These are phyloP conservation scores for Epichloe sp. DNA, from an alignment of 2,329 filamentous ascomycete genomes.

Conservation along the genomic window DNA sequence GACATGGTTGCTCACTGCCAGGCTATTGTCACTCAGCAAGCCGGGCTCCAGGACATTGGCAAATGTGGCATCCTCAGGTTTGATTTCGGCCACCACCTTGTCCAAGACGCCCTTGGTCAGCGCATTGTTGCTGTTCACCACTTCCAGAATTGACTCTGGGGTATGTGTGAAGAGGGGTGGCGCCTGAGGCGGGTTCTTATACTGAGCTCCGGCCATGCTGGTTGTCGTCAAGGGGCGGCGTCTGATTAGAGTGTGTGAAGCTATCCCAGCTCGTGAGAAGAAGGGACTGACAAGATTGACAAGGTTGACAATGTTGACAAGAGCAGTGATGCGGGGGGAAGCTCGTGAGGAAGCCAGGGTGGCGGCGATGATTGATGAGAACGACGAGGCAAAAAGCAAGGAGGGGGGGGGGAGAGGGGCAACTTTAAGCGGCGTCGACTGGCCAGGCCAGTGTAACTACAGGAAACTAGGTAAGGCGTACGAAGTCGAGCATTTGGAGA, in stretches of 20 bases:
- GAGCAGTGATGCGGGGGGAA: conserved; percentile 40
- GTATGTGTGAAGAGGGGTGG: conserved; percentile 69
- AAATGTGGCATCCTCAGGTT: conserved; percentile 38
- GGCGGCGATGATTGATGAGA: conserved; percentile 45
- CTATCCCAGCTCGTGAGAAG: conserved; percentile 17
- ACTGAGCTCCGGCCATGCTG: conserved; percentile 53
- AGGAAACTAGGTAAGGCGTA: background rate
- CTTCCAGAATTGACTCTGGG: conserved; percentile 51
- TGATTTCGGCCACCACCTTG: conserved; percentile 50
- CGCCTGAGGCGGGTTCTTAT: conserved; percentile 61
- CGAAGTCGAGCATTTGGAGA: background rate
- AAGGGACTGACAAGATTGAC: conserved; percentile 40
- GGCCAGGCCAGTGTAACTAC: conserved; percentile 12
- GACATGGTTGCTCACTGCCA: conserved; percentile 48
- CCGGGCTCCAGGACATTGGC: conserved; percentile 50
- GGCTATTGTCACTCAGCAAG: conserved; percentile 56
- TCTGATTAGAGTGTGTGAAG: conserved; percentile 5
- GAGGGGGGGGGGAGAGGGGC: conserved; percentile 14
- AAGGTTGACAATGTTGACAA: conserved; percentile 26
- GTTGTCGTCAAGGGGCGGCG: conserved; percentile 31
- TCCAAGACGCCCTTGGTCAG: conserved; percentile 51
- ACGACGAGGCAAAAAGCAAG: conserved; percentile 38
- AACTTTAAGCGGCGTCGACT: conserved; percentile 13
- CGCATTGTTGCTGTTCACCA: conserved; percentile 54
- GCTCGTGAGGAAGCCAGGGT: conserved; percentile 55